phyloP scores from a whole-genome alignment of 2,329 filamentous ascomycete species.

The Fusarium bactridioides region DNA sequence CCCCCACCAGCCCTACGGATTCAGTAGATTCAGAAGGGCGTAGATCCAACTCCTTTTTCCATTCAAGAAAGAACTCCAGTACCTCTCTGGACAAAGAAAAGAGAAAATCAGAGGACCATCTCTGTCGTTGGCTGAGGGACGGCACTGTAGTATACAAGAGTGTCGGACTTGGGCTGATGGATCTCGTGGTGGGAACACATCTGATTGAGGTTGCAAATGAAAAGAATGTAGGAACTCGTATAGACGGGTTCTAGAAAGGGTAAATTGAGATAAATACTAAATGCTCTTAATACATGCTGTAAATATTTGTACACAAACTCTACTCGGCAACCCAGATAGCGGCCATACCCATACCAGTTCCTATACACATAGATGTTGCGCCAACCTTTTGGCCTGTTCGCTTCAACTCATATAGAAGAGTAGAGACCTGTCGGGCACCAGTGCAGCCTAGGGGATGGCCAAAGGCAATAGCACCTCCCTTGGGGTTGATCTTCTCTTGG shows the following conservation, averaged over 20 bases:
- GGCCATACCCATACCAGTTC: conserved; percentile 98
- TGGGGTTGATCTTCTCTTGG: conserved; percentile 90
- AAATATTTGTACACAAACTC: conserved; percentile 41
- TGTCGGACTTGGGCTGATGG: conserved; percentile 72
- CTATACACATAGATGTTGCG: conserved; percentile 94
- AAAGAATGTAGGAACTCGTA: conserved; percentile 61
- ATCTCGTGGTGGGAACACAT: conserved; percentile 67
- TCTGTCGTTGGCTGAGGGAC: conserved; percentile 64
- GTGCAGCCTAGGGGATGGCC: conserved; percentile 96
- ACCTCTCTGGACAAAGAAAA: conserved; percentile 47
- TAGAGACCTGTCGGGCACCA: conserved; percentile 91
- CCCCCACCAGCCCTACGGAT: conserved; percentile 45
- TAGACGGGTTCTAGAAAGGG: conserved; percentile 58
- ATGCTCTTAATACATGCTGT: conserved; percentile 22
- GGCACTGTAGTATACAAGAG: conserved; percentile 76
- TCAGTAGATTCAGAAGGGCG: conserved; percentile 43
- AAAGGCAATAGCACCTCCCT: conserved; percentile 95
- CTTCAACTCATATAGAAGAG: conserved; percentile 87
- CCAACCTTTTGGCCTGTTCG: conserved; percentile 86
- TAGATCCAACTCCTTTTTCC: conserved; percentile 46
- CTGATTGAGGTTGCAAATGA: conserved; percentile 63
- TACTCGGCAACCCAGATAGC: conserved; percentile 96
- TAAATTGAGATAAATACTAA: conserved; percentile 13
- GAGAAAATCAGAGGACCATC: conserved; percentile 57
- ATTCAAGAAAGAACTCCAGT: conserved; percentile 43